Evolutionary conservation across 345 rosid genomes (phyloP).

Genomic region (Lagerstroemia speciosa): DNA sequence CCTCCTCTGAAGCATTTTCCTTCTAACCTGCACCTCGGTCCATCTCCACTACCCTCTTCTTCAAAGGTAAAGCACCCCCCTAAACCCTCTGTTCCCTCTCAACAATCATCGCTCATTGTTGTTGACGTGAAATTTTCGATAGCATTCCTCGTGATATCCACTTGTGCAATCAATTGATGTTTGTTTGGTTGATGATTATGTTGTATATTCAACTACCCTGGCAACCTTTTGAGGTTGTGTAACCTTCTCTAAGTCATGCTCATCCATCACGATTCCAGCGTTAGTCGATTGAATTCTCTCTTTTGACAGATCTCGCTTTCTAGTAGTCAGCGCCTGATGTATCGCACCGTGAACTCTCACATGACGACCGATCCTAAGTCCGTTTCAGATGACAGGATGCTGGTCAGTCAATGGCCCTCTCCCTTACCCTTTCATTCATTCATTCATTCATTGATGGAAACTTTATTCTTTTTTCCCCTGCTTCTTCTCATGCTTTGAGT

Average conservation of each 20-base stretch:
- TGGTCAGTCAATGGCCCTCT: constrained; percentile 37
- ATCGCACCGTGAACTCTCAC: constrained; percentile 32
- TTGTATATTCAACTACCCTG: background rate
- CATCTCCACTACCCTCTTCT: background rate
- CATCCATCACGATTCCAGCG: background rate
- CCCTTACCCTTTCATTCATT: background rate
- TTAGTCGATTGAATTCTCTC: background rate
- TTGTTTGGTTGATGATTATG: background rate
- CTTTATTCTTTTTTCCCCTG: background rate
- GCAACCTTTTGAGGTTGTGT: too few relatives aligned
- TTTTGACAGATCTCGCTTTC: constrained; percentile 36
- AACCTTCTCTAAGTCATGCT: too few relatives aligned
- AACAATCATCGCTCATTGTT: background rate
- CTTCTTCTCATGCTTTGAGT: background rate
- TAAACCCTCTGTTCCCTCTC: background rate
- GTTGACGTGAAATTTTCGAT: background rate
- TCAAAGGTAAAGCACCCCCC: background rate
- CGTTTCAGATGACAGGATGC: constrained; percentile 59
- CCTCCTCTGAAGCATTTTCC: background rate
- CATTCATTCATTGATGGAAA: background rate
- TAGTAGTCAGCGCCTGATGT: constrained; percentile 28
- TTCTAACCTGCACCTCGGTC: background rate
- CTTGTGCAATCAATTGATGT: background rate
- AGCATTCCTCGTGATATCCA: too few relatives aligned
- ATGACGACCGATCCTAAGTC: constrained; percentile 59